phyloP scores from a whole-genome alignment of 1,139 yeast genomes.

The Candida freyschussii region DNA sequence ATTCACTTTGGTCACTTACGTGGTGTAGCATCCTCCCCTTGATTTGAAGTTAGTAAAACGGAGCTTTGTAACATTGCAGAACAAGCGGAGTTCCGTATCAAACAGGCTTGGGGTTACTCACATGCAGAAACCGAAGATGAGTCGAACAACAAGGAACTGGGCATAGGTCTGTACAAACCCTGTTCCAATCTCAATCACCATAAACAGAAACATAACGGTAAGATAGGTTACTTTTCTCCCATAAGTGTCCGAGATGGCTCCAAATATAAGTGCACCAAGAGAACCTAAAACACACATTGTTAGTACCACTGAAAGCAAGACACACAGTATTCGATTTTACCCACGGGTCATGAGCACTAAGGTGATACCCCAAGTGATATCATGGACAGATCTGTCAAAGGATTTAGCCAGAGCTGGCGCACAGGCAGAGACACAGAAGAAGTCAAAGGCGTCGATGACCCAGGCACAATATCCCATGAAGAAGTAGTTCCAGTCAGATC shows the following conservation, averaged over 20 bases:
- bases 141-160: constrained; percentile 46
- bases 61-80: not conserved
- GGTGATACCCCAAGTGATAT: constrained; percentile 54
- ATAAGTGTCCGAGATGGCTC: constrained; percentile 41
- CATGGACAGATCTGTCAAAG: constrained; percentile 36
- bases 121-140: constrained; percentile 43
- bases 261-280: constrained; percentile 54
- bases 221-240: constrained; percentile 51
- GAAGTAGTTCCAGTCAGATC: constrained; percentile 40
- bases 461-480: constrained; percentile 44
- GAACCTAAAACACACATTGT: constrained; percentile 25
- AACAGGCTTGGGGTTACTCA: no score
- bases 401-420: constrained; percentile 41
- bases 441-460: constrained; percentile 50
- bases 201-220: constrained; percentile 36
- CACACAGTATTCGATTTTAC: no score
- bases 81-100: no score
- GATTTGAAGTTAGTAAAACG: constrained; percentile 1
- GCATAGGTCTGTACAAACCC: constrained; percentile 45
- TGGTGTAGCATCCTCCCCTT: constrained; percentile 41
- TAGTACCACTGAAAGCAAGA: not conserved
- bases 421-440: constrained; percentile 44
- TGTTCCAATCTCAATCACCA: constrained; percentile 44
- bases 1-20: no score
- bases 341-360: constrained; percentile 52